Percentiles rank a stretch among this genome's conserved stretches.
phyloP scores from a whole-genome alignment of 2,329 filamentous ascomycete genomes.

The Aureobasidium sp. region DNA sequence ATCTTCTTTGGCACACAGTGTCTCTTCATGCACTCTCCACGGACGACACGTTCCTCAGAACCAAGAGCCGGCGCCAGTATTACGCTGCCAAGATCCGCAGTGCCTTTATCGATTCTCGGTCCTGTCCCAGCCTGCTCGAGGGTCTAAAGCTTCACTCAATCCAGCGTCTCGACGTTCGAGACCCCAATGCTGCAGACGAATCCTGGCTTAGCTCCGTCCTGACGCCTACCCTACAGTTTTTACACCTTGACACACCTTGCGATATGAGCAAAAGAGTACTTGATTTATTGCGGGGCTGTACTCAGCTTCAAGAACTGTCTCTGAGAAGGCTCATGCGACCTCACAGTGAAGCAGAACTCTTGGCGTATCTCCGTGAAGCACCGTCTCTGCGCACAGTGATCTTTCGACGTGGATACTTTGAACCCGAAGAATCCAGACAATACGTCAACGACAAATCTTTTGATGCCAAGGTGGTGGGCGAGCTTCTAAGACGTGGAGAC shows the following conservation, averaged over 20 bases:
- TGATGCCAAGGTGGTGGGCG: not conserved
- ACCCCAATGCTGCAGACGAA: too few species aligned
- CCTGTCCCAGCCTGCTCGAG: too few species aligned
- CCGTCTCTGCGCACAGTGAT: not conserved
- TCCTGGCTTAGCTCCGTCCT: not conserved
- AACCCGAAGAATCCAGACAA: too few species aligned
- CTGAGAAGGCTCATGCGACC: too few species aligned
- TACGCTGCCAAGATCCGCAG: not conserved
- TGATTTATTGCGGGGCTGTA: too few species aligned
- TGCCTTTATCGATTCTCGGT: too few species aligned
- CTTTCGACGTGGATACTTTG: too few species aligned
- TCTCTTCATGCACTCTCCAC: not conserved
- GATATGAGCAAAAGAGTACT: too few species aligned
- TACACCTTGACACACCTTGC: not conserved
- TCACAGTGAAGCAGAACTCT: not conserved
- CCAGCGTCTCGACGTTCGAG: not conserved
- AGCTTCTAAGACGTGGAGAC: too few species aligned
- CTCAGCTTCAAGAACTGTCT: too few species aligned
- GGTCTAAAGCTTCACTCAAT: not conserved
- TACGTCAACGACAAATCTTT: not conserved
- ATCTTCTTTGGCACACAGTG: not conserved
- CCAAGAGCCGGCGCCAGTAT: not conserved
- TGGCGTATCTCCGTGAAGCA: not conserved
- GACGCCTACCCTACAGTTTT: not conserved
- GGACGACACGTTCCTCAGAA: not conserved